Percentiles rank a stretch among this genome's conserved stretches.
Evolutionary conservation across 1,284 basidiomycete species (phyloP).

Genomic region (Exsudoporus floridanus): DNA sequence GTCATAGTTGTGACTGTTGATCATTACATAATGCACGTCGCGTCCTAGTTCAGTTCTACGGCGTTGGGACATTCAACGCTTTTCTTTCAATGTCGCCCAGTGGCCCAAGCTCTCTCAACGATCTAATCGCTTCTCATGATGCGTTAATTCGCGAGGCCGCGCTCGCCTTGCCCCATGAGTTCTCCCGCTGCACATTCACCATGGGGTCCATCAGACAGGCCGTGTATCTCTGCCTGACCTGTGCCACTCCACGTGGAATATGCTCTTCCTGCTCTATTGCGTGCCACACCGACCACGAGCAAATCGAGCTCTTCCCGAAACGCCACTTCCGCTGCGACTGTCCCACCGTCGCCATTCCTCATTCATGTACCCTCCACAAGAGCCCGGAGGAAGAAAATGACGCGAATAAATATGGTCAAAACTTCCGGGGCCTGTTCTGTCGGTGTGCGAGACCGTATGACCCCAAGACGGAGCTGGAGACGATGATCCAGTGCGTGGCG

Average conservation of each 20-base stretch:
- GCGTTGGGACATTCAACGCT: not conserved
- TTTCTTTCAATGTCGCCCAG: not conserved
- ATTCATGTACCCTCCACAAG: conserved; percentile 62
- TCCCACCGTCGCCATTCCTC: conserved; percentile 59
- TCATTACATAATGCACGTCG: not conserved
- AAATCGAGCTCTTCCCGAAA: conserved; percentile 81
- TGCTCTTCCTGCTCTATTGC: conserved; percentile 81
- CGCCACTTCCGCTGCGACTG: conserved; percentile 79
- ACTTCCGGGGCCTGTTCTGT: conserved; percentile 69
- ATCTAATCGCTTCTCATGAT: conserved; percentile 59
- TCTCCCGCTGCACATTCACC: conserved; percentile 68
- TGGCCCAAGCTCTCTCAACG: conserved; percentile 31
- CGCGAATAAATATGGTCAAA: conserved; percentile 65
- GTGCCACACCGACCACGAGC: conserved; percentile 79
- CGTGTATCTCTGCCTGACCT: conserved; percentile 74
- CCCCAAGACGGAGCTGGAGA: conserved; percentile 66
- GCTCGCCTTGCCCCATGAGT: conserved; percentile 70
- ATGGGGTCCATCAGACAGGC: conserved; percentile 63
- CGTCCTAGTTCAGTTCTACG: not conserved
- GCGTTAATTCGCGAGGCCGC: conserved; percentile 65
- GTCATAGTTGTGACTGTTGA: too few relatives aligned
- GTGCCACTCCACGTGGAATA: conserved; percentile 54
- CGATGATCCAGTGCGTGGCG: conserved; percentile 80
- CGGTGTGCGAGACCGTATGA: conserved; percentile 70
- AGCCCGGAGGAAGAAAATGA: conserved; percentile 52